These are phyloP conservation scores for Pulchroboletus neoregius DNA, from an alignment of 1,284 basidiomycete genomes.

Conservation along the genomic window DNA sequence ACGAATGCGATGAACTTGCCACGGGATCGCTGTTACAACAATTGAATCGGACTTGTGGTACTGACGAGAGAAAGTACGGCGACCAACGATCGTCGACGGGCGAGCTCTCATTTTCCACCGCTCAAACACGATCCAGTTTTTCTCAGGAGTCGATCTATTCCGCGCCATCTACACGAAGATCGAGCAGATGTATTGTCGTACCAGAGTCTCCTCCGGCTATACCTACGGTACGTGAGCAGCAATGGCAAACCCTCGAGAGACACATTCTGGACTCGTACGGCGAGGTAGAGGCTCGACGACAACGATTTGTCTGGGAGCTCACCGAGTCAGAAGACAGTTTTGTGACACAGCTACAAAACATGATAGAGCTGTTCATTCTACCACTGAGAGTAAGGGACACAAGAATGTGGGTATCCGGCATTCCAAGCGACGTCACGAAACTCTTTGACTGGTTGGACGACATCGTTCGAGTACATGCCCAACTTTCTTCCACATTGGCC, in stretches of 20 bases:
- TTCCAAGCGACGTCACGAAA: conserved; percentile 63
- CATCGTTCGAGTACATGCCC: conserved; percentile 71
- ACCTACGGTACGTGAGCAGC: conserved; percentile 12
- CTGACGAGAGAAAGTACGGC: conserved; percentile 3
- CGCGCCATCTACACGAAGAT: conserved; percentile 9
- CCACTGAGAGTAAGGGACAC: conserved; percentile 71
- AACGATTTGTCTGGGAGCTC: conserved; percentile 67
- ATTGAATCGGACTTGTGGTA: conserved; percentile 29
- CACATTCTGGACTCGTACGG: conserved; percentile 37
- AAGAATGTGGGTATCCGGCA: conserved; percentile 71
- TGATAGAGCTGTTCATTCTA: conserved; percentile 66
- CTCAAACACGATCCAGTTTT: conserved; percentile 14
- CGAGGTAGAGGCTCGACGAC: conserved; percentile 52
- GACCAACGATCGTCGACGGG: conserved; percentile 8
- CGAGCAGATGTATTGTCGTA: conserved; percentile 4
- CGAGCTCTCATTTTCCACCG: conserved; percentile 12
- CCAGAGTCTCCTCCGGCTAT: conserved; percentile 12
- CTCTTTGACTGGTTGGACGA: conserved; percentile 85
- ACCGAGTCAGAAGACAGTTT: conserved; percentile 67
- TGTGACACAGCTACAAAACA: conserved; percentile 58
- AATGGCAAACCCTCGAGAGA: conserved; percentile 25
- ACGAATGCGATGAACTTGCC: conserved; percentile 38
- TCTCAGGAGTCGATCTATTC: conserved; percentile 29
- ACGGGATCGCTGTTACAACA: conserved; percentile 53
- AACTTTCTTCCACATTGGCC: conserved; percentile 53